Conservation (phyloP, 2,329 filamentous ascomycete species). For the Alternaria sp. region DNA sequence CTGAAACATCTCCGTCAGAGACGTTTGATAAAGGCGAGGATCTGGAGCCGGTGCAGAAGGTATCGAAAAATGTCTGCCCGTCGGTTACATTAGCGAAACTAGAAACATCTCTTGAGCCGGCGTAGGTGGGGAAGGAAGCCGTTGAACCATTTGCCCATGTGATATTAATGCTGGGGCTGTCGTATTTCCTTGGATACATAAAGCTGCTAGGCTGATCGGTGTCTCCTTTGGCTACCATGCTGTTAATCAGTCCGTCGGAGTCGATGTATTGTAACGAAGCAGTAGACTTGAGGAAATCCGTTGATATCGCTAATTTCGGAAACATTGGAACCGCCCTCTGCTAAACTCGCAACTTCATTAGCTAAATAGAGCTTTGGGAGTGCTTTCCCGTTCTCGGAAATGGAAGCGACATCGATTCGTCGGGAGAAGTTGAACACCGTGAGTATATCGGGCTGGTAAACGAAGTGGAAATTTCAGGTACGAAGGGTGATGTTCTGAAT, state of each 20-base stretch:
- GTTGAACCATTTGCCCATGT: constrained; percentile 46
- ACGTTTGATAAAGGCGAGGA: not conserved
- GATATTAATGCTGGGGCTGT: constrained; percentile 36
- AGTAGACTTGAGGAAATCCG: constrained; percentile 34
- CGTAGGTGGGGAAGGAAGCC: constrained; percentile 28
- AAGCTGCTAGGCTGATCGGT: constrained; percentile 31
- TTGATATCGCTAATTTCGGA: constrained; percentile 44
- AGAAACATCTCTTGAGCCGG: constrained; percentile 18
- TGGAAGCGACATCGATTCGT: constrained; percentile 30
- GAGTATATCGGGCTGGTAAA: constrained; percentile 41
- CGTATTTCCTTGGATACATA: constrained; percentile 27
- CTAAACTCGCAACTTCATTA: constrained; percentile 30
- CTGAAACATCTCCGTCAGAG: not conserved
- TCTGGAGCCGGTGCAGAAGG: constrained; percentile 39
- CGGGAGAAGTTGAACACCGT: constrained; percentile 35
- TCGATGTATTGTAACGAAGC: constrained; percentile 34
- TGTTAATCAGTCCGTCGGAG: constrained; percentile 34
- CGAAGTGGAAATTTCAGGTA: constrained; percentile 41
- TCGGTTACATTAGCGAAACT: constrained; percentile 42
- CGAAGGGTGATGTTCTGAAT: constrained; percentile 38
- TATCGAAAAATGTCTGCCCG: constrained; percentile 51
- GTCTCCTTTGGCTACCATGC: constrained; percentile 37
- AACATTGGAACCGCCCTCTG: constrained; percentile 23
- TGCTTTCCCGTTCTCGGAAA: constrained; percentile 45
- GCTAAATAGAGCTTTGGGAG: constrained; percentile 47